phyloP scores from a whole-genome alignment of 371 early-diverging fungal species.

The Rhizomucor miehei region DNA sequence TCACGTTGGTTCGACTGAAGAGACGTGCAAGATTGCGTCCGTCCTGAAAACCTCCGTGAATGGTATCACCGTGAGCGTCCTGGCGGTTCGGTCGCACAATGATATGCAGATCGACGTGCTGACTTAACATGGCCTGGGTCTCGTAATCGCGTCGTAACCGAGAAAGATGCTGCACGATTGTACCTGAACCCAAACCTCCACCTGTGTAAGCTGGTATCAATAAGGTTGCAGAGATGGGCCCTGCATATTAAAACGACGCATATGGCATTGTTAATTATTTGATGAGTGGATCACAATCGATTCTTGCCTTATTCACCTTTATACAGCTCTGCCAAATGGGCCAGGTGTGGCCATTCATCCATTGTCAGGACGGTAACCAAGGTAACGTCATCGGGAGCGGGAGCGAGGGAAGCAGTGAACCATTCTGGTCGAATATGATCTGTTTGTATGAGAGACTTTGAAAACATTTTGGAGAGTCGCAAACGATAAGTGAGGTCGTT shows the following conservation, averaged over 20 bases:
- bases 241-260: conserved; percentile 14
- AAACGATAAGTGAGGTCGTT: conserved; percentile 17
- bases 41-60: conserved; percentile 28
- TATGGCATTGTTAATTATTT: background rate
- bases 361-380: conserved; percentile 28
- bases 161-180: conserved; percentile 18
- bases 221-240: conserved; percentile 54
- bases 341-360: conserved; percentile 21
- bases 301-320: conserved; percentile 17
- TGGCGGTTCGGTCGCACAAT: conserved; percentile 34
- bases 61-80: conserved; percentile 9
- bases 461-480: conserved; percentile 32
- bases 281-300: no score
- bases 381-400: conserved; percentile 17
- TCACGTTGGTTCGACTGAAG: conserved; percentile 51
- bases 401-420: conserved; percentile 23
- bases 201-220: conserved; percentile 28
- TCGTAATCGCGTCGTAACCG: conserved; percentile 38
- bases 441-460: conserved; percentile 23
- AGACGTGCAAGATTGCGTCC: conserved; percentile 57
- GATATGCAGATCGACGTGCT: conserved; percentile 54
- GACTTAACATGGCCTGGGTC: conserved; percentile 30
- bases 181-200: conserved; percentile 12
- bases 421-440: conserved; percentile 32
- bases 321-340: conserved; percentile 26